Conservation (phyloP, 306 rosid genomes). For the Bauhinia variegata region DNA sequence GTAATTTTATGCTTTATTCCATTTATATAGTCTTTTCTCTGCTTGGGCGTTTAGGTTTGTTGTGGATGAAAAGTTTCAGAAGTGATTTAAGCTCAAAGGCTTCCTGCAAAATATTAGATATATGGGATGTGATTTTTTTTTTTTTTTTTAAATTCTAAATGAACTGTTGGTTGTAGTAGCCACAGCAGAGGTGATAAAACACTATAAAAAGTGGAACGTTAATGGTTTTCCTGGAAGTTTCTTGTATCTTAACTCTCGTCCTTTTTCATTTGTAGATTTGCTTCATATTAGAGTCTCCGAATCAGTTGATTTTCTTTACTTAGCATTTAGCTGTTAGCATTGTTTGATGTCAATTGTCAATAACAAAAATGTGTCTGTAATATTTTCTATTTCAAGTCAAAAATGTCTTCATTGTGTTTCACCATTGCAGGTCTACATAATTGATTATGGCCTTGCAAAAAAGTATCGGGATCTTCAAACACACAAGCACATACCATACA, state of each 20-base stretch:
- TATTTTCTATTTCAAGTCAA: conserved; percentile 1
- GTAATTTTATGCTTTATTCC: conserved; percentile 43
- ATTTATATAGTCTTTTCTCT: conserved; percentile 20
- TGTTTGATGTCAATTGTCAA: conserved; percentile 6
- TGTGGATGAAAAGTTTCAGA: conserved; percentile 17
- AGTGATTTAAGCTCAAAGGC: conserved; percentile 13
- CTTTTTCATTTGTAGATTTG: neutral
- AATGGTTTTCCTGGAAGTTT: neutral
- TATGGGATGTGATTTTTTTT: conserved; percentile 20
- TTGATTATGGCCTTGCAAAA: conserved; percentile 97
- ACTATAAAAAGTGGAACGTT: neutral
- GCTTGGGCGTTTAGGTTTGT: conserved; percentile 18
- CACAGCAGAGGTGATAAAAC: neutral
- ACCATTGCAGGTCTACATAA: conserved; percentile 77
- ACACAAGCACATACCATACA: conserved; percentile 96
- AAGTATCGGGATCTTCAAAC: conserved; percentile 97
- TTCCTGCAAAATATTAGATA: neutral
- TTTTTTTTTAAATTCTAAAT: conserved; percentile 10
- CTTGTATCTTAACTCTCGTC: neutral
- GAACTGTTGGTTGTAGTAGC: conserved; percentile 7
- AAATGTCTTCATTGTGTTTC: conserved; percentile 29
- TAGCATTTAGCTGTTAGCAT: conserved; percentile 8
- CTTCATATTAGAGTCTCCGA: neutral
- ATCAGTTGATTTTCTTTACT: conserved; percentile 13
- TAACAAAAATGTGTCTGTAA: too few relatives aligned